These are phyloP conservation scores for Sugiyamaella xylanicola DNA, from an alignment of 1,139 yeast genomes.

Conservation along the genomic window DNA sequence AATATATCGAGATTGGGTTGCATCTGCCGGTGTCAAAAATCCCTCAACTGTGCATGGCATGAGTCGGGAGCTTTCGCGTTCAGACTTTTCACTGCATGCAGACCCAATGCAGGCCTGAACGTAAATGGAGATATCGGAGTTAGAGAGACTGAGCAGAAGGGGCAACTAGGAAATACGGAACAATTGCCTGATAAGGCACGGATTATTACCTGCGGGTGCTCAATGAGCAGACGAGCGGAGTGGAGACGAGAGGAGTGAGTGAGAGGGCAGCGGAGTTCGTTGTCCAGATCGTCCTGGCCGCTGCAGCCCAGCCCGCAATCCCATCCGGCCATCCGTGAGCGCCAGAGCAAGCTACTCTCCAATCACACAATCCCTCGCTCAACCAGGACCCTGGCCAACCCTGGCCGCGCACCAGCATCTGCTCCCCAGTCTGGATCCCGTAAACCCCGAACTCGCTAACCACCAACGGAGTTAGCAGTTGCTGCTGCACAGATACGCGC, in stretches of 20 bases:
- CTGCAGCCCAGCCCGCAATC: too few species aligned
- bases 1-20: not conserved
- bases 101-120: not conserved
- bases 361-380: too few species aligned
- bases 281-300: too few species aligned
- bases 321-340: too few species aligned
- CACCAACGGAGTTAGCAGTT: not conserved
- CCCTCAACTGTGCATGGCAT: conserved; percentile 6
- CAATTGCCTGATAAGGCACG: not conserved
- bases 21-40: conserved; percentile 6
- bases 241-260: not conserved
- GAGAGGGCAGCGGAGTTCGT: not conserved
- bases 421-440: not conserved
- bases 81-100: not conserved
- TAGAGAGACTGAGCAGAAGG: not conserved
- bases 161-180: not conserved
- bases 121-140: not conserved
- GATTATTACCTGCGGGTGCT: too few species aligned
- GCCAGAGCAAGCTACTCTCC: too few species aligned
- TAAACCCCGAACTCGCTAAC: not conserved
- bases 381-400: too few species aligned
- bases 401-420: too few species aligned
- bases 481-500: too few species aligned
- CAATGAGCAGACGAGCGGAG: not conserved
- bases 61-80: not conserved